Evolutionary conservation across 306 rosid species (phyloP), one percentile per base, ranked within the genome.

Genomic region (Senna siamea): DNA sequence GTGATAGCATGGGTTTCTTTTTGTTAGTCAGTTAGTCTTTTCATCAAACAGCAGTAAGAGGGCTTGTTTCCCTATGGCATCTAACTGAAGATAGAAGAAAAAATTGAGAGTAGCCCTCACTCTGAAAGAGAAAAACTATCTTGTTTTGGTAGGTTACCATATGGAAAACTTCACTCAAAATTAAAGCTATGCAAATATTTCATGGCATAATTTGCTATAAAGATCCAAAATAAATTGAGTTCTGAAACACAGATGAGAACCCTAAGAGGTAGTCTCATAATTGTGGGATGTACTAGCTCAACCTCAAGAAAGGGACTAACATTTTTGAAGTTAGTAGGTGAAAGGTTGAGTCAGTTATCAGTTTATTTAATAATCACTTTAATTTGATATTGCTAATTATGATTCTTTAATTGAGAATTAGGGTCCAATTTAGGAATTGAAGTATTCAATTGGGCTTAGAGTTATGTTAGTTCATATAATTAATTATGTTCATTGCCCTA

Each of bases 281-380:
- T 80, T 62, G 48, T 75, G 60, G 14, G 73, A 73, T 68, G 84
- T 70, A 75, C 80, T 68, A 57, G 78, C 63, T 68, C 69, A 73
- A 62, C 70, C 79, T 73, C 81, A 79, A 66, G 85, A 81, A 55
- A 74, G 67, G 34, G 78, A 72, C 84, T 30, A 69, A 67, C 65
- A 43, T 78, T 75, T 72, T 41, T 8, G 70, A 71, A 26, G 30
- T 26, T 26, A 26, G 30, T 26, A 26, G 3, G 43, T 66, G 83
- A 79, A 65, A 40, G 69, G 72, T 18, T 78, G 82, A 82, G 75
- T 78, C 78, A 4, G 40, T 1, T 37, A n/a, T n/a, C n/a, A n/a
- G 40, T 5, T 5, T 37, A 2, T 37, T 37, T 37, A 37, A 37
- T 37, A 37, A 37, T 7, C 40, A 2, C 4, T 37, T 37, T 37